Evolutionary conservation across 2,329 filamentous ascomycete species (phyloP), one percentile per base, ranked within the genome.

Genomic region (Hysterium pulicare): DNA sequence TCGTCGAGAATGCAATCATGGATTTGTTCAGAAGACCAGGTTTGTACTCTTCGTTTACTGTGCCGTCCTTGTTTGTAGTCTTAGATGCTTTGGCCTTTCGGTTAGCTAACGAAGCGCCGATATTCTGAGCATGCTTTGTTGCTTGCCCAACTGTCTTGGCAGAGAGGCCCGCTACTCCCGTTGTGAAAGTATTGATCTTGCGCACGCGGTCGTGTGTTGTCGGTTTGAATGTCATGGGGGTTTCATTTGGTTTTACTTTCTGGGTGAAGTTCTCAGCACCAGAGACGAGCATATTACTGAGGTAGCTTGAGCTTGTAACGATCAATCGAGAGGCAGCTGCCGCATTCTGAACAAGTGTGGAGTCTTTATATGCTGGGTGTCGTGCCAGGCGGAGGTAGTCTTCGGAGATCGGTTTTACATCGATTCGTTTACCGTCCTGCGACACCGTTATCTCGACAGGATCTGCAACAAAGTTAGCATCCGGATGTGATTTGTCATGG

Each of bases 1-100:
- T 81, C 0, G 93, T 98, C 30, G 86, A 89, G 66, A 97, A 97
- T 0, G 93, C 93, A 73, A 98, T 97, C 72, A 98, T 74, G 49
- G 84, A 90, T 76, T 95, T 96, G 72, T 98, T 98, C 52, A 98
- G 71, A 22, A 98, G 71, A 4, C 93, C 91, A 0, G 93, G 91
- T 69, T 95, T 95, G 71, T 93, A 94, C 15, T 72, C 69, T 15
- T 72, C 64, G 30, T 74, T 67, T 3, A 77, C 75, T 39, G 82
- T 82, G 26, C 87, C 87, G 47, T 90, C 81, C 45, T 83, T 79
- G 45, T 87, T 87, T 45, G 77, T 79, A 1, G 84, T 83, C 56
- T 78, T 81, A 16, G 77, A 54, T 69, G 77, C 46, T 65, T 71
- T 70, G 39, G 77, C 75, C 15, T 80, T 78, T 44, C 81, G 78